Base-by-base conservation (phyloP, 257 asterid species). In the Solanum pennellii region DNA sequence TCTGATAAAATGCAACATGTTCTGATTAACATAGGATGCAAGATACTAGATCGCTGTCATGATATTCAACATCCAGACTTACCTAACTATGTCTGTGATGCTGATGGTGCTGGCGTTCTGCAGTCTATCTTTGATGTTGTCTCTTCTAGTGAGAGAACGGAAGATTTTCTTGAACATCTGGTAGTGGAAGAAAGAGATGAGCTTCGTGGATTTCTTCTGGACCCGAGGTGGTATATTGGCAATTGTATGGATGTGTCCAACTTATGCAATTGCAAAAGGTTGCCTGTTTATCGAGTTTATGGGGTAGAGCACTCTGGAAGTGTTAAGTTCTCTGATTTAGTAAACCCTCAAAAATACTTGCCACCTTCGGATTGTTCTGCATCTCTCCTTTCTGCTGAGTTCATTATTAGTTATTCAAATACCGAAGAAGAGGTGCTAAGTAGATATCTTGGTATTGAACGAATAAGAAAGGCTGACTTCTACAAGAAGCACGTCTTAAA, bases 1-100 rank as follows among this genome's bases (percentile, higher is more conserved):
- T 92, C 98, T 27, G 93, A 93, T 87, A 92, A 91, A 91, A 91
- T 96, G 94, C 94, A 88, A 87, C 88, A 84, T 62, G 73, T 96
- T 89, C 97, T 96, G 85, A 93, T 90, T 86, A 94, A 94, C 92
- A 91, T 95, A 89, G 99, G 99, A 74, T 95, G 98, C 93, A 92
- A 91, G 89, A 92, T 95, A 90, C 93, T 96, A 87, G 88, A 92
- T 92, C 88, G 44, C 90, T 90, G 88, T 45, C 92, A 93, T 90
- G 92, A 92, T 88, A 85, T 84, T 86, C 93, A 93, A 77, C 98
- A 96, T 90, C 93, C 98, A 83, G 97, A 94, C 92, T 87, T 96
- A 89, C 82, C 89, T 86, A 89, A 90, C 49, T 96, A 94, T 91
- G 92, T 94, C 89, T 91, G 92, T 88, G 91, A 91, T 88, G 93